Conservation (phyloP, 805 yeast species). For the Teunomyces stri region DNA sequence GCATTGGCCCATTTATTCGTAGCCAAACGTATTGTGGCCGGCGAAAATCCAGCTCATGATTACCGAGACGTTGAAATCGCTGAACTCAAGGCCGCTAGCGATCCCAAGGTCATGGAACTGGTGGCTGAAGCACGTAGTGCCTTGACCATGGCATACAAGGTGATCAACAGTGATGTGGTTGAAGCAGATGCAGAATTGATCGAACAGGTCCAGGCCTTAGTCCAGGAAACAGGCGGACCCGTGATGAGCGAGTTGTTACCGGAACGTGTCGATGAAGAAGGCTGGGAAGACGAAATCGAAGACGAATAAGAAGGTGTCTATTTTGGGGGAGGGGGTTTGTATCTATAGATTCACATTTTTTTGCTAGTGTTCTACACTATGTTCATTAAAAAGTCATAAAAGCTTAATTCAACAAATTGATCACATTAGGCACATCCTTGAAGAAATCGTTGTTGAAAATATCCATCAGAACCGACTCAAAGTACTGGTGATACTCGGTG, state of each 20-base stretch:
- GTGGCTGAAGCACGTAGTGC: constrained; percentile 43
- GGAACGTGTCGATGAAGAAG: constrained; percentile 36
- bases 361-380: not conserved
- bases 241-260: constrained; percentile 42
- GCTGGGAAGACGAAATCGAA: constrained; percentile 54
- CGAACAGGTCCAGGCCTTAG: constrained; percentile 50
- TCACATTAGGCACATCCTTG: constrained; percentile 23
- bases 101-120: constrained; percentile 26
- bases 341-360: not conserved
- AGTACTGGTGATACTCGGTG: constrained; percentile 21
- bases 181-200: constrained; percentile 60
- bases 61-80: constrained; percentile 38
- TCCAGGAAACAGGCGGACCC: constrained; percentile 62
- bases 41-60: constrained; percentile 23
- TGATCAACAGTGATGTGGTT: constrained; percentile 33
- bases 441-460: constrained; percentile 26
- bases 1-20: constrained; percentile 66
- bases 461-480: constrained; percentile 26
- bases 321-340: constrained; percentile 1
- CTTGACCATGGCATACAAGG: constrained; percentile 45
- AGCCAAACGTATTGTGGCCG: constrained; percentile 24
- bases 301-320: not conserved
- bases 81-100: constrained; percentile 15
- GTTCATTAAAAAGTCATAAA: not conserved
- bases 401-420: constrained; percentile 8